phyloP scores from a whole-genome alignment of 208 protist genomes.

The Crithidia brevicula region DNA sequence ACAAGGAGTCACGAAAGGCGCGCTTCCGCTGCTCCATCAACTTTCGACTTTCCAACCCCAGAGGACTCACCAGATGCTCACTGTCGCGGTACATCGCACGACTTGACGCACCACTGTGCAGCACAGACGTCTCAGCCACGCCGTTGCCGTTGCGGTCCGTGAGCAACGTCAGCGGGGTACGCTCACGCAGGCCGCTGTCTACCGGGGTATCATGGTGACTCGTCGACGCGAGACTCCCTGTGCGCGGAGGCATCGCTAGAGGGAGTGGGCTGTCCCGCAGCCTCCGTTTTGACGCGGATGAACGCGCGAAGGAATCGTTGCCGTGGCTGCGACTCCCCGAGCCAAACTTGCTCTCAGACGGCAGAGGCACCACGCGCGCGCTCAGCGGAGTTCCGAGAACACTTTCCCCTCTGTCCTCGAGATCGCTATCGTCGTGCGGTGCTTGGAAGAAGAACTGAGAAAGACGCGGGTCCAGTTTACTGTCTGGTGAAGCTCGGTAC shows the following conservation, averaged over 20 bases:
- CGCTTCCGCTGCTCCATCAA: conserved; percentile 7
- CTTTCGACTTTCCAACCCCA: background rate
- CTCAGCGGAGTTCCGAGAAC: background rate
- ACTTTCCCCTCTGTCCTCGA: background rate
- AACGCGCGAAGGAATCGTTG: background rate
- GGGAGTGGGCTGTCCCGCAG: conserved; percentile 3
- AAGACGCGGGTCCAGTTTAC: conserved; percentile 16
- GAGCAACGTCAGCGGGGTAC: background rate
- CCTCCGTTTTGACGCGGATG: background rate
- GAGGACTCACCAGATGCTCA: background rate
- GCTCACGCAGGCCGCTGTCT: background rate
- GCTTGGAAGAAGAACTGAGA: conserved; percentile 11
- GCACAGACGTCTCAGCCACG: background rate
- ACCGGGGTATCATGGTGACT: background rate
- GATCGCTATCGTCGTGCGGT: background rate
- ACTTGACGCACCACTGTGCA: background rate
- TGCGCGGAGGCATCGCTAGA: background rate
- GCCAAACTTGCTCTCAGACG: background rate
- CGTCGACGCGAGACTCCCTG: background rate
- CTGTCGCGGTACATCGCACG: background rate
- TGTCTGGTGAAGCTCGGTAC: background rate
- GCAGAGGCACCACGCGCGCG: background rate
- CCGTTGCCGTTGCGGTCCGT: background rate
- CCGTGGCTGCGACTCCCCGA: background rate
- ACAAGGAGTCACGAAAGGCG: conserved; percentile 7